These are phyloP conservation scores for Curvularia lunata DNA, from an alignment of 2,329 filamentous ascomycete species.

Conservation along the genomic window DNA sequence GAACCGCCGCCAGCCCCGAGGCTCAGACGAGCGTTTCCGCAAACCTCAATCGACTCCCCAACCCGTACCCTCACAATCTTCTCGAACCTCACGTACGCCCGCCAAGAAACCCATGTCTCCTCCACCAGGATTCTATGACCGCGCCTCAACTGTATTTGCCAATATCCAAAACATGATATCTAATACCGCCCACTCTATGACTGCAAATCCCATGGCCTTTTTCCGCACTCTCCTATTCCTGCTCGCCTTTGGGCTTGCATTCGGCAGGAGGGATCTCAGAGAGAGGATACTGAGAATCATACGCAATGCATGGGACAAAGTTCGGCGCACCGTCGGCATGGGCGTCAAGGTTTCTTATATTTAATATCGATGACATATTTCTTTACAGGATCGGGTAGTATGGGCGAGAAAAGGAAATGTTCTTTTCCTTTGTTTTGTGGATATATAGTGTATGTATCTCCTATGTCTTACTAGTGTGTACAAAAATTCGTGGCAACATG, in stretches of 20 bases:
- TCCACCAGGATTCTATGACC: constrained; percentile 50
- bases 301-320: constrained; percentile 76
- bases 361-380: constrained; percentile 48
- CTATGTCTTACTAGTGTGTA: background rate
- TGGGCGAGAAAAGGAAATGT: background rate
- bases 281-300: constrained; percentile 74
- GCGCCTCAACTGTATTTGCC: constrained; percentile 53
- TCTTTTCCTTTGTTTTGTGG: background rate
- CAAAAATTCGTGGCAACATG: background rate
- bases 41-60: constrained; percentile 28
- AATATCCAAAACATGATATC: constrained; percentile 58
- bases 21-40: constrained; percentile 40
- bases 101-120: constrained; percentile 43
- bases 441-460: constrained; percentile 2
- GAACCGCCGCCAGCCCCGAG: constrained; percentile 43
- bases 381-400: background rate
- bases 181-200: constrained; percentile 59
- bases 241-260: constrained; percentile 75
- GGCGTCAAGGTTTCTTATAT: constrained; percentile 98
- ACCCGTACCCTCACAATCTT: constrained; percentile 38
- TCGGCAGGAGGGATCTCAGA: constrained; percentile 76
- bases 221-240: constrained; percentile 77
- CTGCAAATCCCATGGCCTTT: constrained; percentile 62
- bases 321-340: constrained; percentile 88
- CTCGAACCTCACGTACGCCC: constrained; percentile 35